Evolutionary conservation across 352 stramenopile genomes (phyloP).

Genomic region (Phytopythium oedochilum): DNA sequence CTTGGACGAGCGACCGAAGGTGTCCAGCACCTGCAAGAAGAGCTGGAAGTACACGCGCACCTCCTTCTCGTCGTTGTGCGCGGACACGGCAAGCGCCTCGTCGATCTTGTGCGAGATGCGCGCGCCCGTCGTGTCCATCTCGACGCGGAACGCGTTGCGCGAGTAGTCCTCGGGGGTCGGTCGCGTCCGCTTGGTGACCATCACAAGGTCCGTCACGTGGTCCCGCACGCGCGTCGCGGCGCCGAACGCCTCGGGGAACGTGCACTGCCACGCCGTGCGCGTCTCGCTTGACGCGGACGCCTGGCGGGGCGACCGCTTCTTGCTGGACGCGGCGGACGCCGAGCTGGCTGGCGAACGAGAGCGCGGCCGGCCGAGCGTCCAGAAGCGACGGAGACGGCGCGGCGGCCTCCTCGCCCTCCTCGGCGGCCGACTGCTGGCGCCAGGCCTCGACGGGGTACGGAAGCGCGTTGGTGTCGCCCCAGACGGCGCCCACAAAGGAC

Average conservation of each 20-base stretch:
- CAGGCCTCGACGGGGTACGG: constrained; percentile 45
- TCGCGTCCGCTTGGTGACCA: constrained; percentile 73
- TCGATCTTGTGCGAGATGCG: constrained; percentile 82
- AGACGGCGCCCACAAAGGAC: constrained; percentile 56
- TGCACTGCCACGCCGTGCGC: constrained; percentile 58
- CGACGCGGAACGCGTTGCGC: constrained; percentile 84
- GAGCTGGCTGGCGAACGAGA: neutral
- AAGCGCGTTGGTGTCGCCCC: constrained; percentile 47
- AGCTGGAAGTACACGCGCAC: constrained; percentile 81
- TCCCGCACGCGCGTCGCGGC: constrained; percentile 47
- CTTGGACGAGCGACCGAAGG: constrained; percentile 79
- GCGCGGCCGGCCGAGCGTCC: constrained; percentile 12
- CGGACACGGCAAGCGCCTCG: constrained; percentile 80
- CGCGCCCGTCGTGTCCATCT: constrained; percentile 82
- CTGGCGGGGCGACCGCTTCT: constrained; percentile 39
- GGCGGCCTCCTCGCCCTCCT: constrained; percentile 10
- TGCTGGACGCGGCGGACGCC: constrained; percentile 27
- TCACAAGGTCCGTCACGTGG: constrained; percentile 67
- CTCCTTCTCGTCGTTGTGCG: constrained; percentile 73
- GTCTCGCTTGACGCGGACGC: constrained; percentile 42
- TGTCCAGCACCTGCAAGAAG: constrained; percentile 78
- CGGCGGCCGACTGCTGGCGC: constrained; percentile 17
- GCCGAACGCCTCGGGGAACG: constrained; percentile 59
- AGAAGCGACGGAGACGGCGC: constrained; percentile 19
- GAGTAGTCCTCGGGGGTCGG: constrained; percentile 77